phyloP scores from a whole-genome alignment of 2,329 filamentous ascomycete genomes.

The Tolypocladium ophioglossoides region DNA sequence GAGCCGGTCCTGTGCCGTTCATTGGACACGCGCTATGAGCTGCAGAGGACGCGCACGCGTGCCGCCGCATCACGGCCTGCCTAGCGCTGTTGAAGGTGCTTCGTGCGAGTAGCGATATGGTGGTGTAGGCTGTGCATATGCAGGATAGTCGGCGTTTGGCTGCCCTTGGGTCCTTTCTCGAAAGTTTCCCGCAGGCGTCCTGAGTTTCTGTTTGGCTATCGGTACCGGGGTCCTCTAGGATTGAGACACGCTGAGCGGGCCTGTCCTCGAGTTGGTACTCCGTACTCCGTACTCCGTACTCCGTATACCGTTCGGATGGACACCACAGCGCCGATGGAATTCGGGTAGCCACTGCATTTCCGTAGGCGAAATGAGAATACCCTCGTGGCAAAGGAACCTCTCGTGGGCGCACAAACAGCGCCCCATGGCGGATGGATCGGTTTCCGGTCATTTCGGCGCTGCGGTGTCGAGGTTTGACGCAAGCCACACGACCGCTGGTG shows the following conservation, averaged over 20 bases:
- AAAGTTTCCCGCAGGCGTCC: neutral
- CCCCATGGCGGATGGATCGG: neutral
- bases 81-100: neutral
- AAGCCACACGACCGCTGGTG: neutral
- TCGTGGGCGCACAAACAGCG: neutral
- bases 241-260: neutral
- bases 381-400: neutral
- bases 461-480: neutral
- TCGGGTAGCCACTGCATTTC: neutral
- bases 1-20: neutral
- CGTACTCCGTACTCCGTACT: too few species aligned
- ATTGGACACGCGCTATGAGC: neutral
- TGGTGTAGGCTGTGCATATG: neutral
- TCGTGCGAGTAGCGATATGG: neutral
- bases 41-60: neutral
- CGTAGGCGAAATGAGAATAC: neutral
- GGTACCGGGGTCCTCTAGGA: neutral
- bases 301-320: too few species aligned
- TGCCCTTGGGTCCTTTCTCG: neutral
- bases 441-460: neutral
- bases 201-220: neutral
- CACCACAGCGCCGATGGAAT: neutral
- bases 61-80: neutral
- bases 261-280: too few species aligned
- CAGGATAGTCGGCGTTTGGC: neutral